Evolutionary conservation across 192 early-diverging fungal species (phyloP), one percentile per base, ranked within the genome.

Genomic region (Geranomyces michiganensis): DNA sequence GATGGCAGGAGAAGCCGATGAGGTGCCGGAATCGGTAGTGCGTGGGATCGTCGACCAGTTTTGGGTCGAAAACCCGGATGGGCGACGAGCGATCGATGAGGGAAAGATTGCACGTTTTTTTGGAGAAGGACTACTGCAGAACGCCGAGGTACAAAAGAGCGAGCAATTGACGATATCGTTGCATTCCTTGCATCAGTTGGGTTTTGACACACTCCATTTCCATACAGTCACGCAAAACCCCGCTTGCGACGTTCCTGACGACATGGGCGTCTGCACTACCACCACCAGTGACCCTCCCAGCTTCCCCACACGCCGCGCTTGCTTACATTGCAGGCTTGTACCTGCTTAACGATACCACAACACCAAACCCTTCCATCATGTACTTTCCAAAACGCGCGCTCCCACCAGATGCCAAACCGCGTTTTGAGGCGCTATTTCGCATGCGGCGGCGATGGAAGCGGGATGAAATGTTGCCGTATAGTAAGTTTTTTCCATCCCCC

Each of bases 351-450:
- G 67, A 60, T 53, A 29, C n/a, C 24, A 22, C 64, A 0, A 59
- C 36, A 7, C 43, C 55, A 30, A 30, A 21, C 33, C 36, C 36
- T 41, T 17, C 56, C 24, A 76, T 76, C 49, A n/a, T 15, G 12
- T 77, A 70, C 62, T 78, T 66, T 48, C 78, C 76, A 5, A 83
- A 83, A 68, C 19, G 33, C 27, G 33, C 27, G 64, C 68, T 83
- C 17, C 78, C 82, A 3, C 7, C 64, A 29, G 67, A 75, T 19
- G 72, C 72, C 13, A 83, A 83, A 65, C 30, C 48, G 17, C 73
- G 78, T 15, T 76, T 83, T 32, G 72, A 76, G 46, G 56, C 62
- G n/a, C 78, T 83, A 1, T 83, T 83, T 65, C 44, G 70, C 21
- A 59, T 74, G 17, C 60, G 74, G 30, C 27, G 59, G 51, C 78